Base-by-base conservation (phyloP, 495 filamentous ascomycete species). In the Xylaria sp. region DNA sequence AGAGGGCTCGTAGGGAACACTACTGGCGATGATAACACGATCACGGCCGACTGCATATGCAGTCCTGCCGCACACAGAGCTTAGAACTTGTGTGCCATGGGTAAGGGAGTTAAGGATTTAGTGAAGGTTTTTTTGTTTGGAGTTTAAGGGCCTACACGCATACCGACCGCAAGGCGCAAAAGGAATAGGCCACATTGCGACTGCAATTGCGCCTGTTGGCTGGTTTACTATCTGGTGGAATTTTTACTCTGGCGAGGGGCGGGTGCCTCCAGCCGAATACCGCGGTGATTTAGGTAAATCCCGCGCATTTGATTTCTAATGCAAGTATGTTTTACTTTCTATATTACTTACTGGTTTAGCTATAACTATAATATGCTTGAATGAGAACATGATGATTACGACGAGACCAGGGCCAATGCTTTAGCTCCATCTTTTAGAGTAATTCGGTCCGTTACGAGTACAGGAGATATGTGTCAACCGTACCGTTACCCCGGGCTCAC, bases 231-330 rank as follows among this genome's bases (percentile, higher is more conserved):
- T 19, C 37, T n/a, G n/a, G n/a, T n/a, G n/a, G 21, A 7, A 7
- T 8, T 59, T 68, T 33, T 67, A 67, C 46, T 64, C 12, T n/a
- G 61, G 41, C 61, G n/a, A 62, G 41, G 37, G 61, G 26, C 61
- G 41, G 35, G 41, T 11, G 35, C 37, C n/a, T 43, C 59, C 29
- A 15, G 59, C 21, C 37, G 12, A 62, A 26, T 44, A 21, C 37
- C 37, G 12, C 43, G 15, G 9, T 37, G 21, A 43, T 62, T 33
- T n/a, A n/a, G n/a, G n/a, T n/a, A n/a, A 43, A 62, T 62, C 37
- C 59, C 35, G 59, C 9, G 35, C 59, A 43, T 62, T 62, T 62
- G 59, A 43, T 62, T 62, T 17, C 43, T 24, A 24, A 41, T 43
- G 37, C 37, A 62, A 26, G 59, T 43, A 62, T 33, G 1, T 24